Conservation (phyloP, 805 yeast species). For the Pichia deserticola region DNA sequence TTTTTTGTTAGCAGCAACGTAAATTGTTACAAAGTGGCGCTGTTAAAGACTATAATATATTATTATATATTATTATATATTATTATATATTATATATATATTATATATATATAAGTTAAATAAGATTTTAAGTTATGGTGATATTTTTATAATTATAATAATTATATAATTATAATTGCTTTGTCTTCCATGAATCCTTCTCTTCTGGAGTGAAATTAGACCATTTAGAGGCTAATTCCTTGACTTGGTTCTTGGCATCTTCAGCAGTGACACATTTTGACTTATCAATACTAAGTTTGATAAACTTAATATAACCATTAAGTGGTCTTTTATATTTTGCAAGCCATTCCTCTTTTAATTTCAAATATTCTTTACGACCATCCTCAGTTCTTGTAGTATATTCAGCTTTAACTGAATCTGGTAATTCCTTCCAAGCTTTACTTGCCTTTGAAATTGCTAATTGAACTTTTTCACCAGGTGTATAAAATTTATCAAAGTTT, state of each 20-base stretch:
- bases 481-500: slow-evolving; percentile 5
- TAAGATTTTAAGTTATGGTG: too few relatives aligned
- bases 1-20: too few relatives aligned
- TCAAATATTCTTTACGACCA: slow-evolving; percentile 6
- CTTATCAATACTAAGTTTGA: slow-evolving; percentile 12
- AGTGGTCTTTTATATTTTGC: slow-evolving; percentile 17
- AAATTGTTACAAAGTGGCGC: too few relatives aligned
- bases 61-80: too few relatives aligned
- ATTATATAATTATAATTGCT: neutral
- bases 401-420: slow-evolving; percentile 14
- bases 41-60: too few relatives aligned
- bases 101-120: too few relatives aligned
- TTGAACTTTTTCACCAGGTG: slow-evolving; percentile 5
- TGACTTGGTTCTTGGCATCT: slow-evolving; percentile 14
- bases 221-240: slow-evolving; percentile 18
- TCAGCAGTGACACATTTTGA: slow-evolving; percentile 10
- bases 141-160: neutral
- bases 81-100: too few relatives aligned
- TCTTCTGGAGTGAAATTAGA: slow-evolving; percentile 15
- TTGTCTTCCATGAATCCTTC: slow-evolving; percentile 17
- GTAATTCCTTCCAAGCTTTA: slow-evolving; percentile 16
- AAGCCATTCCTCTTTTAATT: slow-evolving; percentile 19
- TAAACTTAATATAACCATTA: slow-evolving; percentile 19
- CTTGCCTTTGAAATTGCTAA: slow-evolving; percentile 7
- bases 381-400: slow-evolving; percentile 5